Conservation (phyloP, 1,139 yeast genomes). For the Yamadazyma diospyri region DNA sequence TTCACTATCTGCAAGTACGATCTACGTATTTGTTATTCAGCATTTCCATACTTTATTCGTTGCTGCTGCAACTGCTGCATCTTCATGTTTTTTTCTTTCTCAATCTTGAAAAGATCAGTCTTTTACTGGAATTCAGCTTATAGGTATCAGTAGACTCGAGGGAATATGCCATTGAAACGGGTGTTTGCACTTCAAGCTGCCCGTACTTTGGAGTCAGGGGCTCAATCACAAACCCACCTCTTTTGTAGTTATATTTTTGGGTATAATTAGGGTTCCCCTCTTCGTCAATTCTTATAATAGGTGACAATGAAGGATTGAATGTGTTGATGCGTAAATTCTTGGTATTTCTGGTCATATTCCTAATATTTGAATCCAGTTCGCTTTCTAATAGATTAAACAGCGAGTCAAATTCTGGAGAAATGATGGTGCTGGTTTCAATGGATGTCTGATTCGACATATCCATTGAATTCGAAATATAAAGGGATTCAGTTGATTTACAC, state of each 20-base stretch:
- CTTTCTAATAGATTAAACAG: slow-evolving; percentile 2
- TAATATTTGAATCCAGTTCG: slow-evolving; percentile 2
- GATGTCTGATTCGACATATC: slow-evolving; percentile 6
- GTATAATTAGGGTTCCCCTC: slow-evolving; percentile 8
- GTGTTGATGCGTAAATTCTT: slow-evolving; percentile 7
- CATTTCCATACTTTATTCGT: no score
- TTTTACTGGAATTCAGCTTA: slow-evolving; percentile 15
- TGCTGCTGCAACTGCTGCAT: no score
- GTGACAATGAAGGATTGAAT: slow-evolving; percentile 4
- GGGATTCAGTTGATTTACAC: slow-evolving; percentile 3
- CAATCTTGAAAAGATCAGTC: slow-evolving; percentile 16
- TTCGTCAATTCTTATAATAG: slow-evolving; percentile 13
- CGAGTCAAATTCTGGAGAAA: slow-evolving; percentile 9
- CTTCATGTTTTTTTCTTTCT: slow-evolving; percentile 10
- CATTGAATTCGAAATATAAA: slow-evolving; percentile 1
- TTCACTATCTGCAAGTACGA: no score
- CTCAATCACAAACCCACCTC: slow-evolving; percentile 15
- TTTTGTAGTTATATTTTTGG: slow-evolving; percentile 8
- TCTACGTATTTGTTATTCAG: no score
- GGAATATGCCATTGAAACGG: slow-evolving; percentile 13
- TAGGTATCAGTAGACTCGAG: slow-evolving; percentile 12
- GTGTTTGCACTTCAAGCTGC: slow-evolving; percentile 12
- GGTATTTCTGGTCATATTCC: slow-evolving; percentile 5
- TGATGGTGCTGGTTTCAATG: slow-evolving; percentile 1
- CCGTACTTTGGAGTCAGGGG: slow-evolving; percentile 14